phyloP scores from a whole-genome alignment of 345 rosid species.

The Brassica rapa region DNA sequence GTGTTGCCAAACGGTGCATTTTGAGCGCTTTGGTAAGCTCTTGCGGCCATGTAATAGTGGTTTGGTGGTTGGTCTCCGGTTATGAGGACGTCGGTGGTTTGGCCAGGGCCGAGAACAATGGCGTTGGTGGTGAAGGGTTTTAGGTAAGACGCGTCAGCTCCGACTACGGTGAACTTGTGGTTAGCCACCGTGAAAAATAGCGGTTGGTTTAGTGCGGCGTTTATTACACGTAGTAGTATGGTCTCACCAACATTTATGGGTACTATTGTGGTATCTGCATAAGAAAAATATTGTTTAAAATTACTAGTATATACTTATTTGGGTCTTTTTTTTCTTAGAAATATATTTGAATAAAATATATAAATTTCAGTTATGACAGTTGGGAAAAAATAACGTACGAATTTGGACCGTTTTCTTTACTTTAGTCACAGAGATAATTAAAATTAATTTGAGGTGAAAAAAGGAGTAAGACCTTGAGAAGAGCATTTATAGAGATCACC shows the following conservation, averaged over 20 bases:
- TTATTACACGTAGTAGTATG: slow-evolving; percentile 80
- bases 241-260: slow-evolving; percentile 83
- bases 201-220: slow-evolving; percentile 80
- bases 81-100: slow-evolving; percentile 89
- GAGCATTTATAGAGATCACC: slow-evolving; percentile 96
- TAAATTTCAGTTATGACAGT: slow-evolving; percentile 29
- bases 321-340: background rate
- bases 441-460: background rate
- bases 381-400: slow-evolving; percentile 10
- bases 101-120: slow-evolving; percentile 87
- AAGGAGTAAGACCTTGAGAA: slow-evolving; percentile 51
- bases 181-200: slow-evolving; percentile 81
- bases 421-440: background rate
- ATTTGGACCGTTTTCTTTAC: background rate
- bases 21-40: slow-evolving; percentile 82
- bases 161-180: slow-evolving; percentile 81
- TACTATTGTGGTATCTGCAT: slow-evolving; percentile 73
- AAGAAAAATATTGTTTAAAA: background rate
- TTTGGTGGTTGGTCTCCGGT: slow-evolving; percentile 70
- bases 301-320: background rate
- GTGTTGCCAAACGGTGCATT: slow-evolving; percentile 81
- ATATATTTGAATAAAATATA: slow-evolving; percentile 5
- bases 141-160: slow-evolving; percentile 82
- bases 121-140: slow-evolving; percentile 85
- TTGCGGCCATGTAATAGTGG: slow-evolving; percentile 80